These are phyloP conservation scores for Hyaloscypha hepaticicola DNA, from an alignment of 495 filamentous ascomycete genomes.

Conservation along the genomic window DNA sequence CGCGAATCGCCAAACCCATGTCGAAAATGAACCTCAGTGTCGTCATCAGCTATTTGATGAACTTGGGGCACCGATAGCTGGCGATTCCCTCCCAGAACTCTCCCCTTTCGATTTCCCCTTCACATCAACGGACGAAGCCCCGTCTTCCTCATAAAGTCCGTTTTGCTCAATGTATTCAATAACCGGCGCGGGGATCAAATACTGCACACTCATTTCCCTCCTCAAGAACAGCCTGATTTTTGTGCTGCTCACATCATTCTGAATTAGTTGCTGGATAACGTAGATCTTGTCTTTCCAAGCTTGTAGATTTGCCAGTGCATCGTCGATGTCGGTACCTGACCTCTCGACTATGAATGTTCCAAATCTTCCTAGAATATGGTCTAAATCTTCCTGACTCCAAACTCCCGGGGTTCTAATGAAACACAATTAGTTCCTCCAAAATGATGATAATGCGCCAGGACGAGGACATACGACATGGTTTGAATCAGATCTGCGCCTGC, in stretches of 20 bases:
- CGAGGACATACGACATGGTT: conserved; percentile 70
- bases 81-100: conserved; percentile 18
- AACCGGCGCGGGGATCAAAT: conserved; percentile 62
- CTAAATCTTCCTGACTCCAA: conserved; percentile 80
- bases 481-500: conserved; percentile 84
- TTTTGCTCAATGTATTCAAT: conserved; percentile 79
- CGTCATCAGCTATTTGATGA: conserved; percentile 15
- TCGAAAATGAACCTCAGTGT: neutral
- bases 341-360: conserved; percentile 90
- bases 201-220: conserved; percentile 69
- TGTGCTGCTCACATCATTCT: conserved; percentile 86
- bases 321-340: conserved; percentile 84
- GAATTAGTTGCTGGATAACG: conserved; percentile 82
- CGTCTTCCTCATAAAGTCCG: conserved; percentile 68
- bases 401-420: conserved; percentile 50
- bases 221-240: conserved; percentile 83
- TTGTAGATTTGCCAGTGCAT: conserved; percentile 71
- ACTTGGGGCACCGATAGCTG: conserved; percentile 5
- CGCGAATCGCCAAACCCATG: too few relatives aligned
- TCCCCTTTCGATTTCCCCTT: conserved; percentile 38
- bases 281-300: conserved; percentile 72
- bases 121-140: conserved; percentile 26
- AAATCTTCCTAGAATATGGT: conserved; percentile 83
- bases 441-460: conserved; percentile 2
- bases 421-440: neutral